Evolutionary conservation across 2,329 filamentous ascomycete species (phyloP).

Genomic region (Claviceps maximensis): DNA sequence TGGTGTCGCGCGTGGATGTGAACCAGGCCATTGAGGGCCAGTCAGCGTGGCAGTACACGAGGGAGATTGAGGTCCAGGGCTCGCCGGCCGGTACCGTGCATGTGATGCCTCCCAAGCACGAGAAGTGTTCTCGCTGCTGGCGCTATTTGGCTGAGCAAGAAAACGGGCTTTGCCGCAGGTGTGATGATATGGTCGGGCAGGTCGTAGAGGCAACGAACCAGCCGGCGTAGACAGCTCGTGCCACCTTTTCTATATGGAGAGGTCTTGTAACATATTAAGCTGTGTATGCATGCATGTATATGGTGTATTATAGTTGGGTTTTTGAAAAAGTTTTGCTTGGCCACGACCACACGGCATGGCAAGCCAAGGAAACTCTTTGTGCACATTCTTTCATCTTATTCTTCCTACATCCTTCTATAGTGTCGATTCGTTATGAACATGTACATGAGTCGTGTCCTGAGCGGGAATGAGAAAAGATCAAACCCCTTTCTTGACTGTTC

Average conservation of each 20-base stretch:
- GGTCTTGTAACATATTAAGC: background rate
- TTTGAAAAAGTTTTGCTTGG: no score
- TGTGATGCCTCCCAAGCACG: slow-evolving; percentile 34
- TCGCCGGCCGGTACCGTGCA: slow-evolving; percentile 23
- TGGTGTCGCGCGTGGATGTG: slow-evolving; percentile 51
- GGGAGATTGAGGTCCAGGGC: slow-evolving; percentile 29
- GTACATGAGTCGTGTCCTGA: no score
- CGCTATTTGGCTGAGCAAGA: slow-evolving; percentile 59
- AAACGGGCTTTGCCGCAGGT: slow-evolving; percentile 58
- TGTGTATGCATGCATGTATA: background rate
- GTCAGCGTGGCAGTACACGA: slow-evolving; percentile 27
- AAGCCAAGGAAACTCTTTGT: no score
- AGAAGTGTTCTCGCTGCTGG: slow-evolving; percentile 87
- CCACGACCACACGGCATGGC: no score
- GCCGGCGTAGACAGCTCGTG: background rate
- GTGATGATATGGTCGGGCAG: slow-evolving; percentile 47
- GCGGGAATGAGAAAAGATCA: no score
- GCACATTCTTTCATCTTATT: no score
- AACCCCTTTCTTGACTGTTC: no score
- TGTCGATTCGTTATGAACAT: no score
- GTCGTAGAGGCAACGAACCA: slow-evolving; percentile 5
- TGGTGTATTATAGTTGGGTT: background rate
- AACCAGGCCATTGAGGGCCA: slow-evolving; percentile 19
- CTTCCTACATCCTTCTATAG: no score
- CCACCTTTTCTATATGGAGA: background rate